Evolutionary conservation across 2,329 filamentous ascomycete genomes (phyloP), one percentile per base, ranked within the genome.

Genomic region (Botrytis aclada): DNA sequence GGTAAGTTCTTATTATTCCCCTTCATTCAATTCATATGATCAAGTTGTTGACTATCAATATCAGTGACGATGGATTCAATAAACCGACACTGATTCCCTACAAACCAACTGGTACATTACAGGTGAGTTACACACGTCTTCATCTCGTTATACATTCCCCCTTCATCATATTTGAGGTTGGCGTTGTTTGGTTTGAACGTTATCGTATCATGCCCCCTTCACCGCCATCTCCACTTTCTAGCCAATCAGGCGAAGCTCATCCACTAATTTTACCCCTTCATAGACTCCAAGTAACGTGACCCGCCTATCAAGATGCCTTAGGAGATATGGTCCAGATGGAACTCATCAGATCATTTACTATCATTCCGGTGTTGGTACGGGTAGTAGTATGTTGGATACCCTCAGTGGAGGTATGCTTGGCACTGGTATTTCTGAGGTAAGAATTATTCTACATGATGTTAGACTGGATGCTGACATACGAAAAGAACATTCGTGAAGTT

Each of bases 281-380:
- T 69, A 88, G 58, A 86, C 87, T 72, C 86, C 90, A 76, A 86
- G 78, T 37, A 90, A 90, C 74, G 87, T 90, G 60, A 89, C 88
- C 25, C 86, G 88, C 34, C 87, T 90, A 71, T 86, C 86, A 20
- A 85, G 88, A 56, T 87, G 86, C 72, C 85, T 90, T 77, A 86
- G 85, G 75, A 84, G 85, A 54, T 82, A 79, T 56, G 86, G 85
- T 77, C 81, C 78, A 47, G 86, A 89, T 78, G 85, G 78, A n/a
- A 75, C 72, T 16, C 82, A 87, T 60, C 88, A 90, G 78, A 85
- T 90, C 75, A 86, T 90, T 72, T 87, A 85, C 77, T 90, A 90
- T 78, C 87, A 89, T 78, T 86, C 87, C 14, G 88, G 88, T 32
- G 87, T 90, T 41, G 88, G 88, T 25, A 88, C 87, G 4, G 85